A percentile compares a stretch with the other conserved stretches of the same genome.
Evolutionary conservation across 1,284 basidiomycete species (phyloP).

Genomic region (Moniliophthora roreri): DNA sequence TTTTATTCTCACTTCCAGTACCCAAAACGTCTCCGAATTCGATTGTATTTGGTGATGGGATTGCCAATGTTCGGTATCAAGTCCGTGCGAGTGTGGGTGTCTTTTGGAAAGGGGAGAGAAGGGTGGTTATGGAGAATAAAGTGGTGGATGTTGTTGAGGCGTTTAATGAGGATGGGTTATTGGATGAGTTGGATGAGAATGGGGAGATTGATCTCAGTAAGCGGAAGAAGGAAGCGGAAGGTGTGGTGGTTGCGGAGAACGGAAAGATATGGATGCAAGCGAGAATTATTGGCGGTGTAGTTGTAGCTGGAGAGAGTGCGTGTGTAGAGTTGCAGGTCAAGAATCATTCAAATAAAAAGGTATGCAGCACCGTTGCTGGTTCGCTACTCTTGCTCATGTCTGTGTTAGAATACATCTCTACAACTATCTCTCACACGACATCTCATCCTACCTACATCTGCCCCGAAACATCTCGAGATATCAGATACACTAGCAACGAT

Average conservation of each 20-base stretch:
- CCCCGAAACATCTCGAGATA: slow-evolving; percentile 48
- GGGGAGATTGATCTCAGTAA: slow-evolving; percentile 13
- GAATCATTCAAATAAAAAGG: slow-evolving; percentile 78
- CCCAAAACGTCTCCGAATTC: slow-evolving; percentile 66
- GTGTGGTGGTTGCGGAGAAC: slow-evolving; percentile 65
- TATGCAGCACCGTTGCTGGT: slow-evolving; percentile 26
- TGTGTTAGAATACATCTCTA: slow-evolving; percentile 60
- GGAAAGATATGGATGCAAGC: slow-evolving; percentile 78
- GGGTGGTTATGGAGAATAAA: slow-evolving; percentile 59
- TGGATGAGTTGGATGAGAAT: slow-evolving; percentile 32
- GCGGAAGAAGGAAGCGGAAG: slow-evolving; percentile 48
- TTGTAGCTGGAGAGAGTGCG: slow-evolving; percentile 66
- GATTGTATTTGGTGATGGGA: slow-evolving; percentile 63
- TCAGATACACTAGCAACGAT: slow-evolving; percentile 69
- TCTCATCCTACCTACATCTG: slow-evolving; percentile 51
- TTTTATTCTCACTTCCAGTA: slow-evolving; percentile 70
- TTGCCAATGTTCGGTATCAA: slow-evolving; percentile 69
- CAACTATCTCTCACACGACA: slow-evolving; percentile 57
- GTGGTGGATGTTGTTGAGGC: slow-evolving; percentile 66
- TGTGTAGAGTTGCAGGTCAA: slow-evolving; percentile 75
- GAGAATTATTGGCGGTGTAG: slow-evolving; percentile 55
- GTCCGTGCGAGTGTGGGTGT: slow-evolving; percentile 68
- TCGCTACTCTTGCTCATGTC: slow-evolving; percentile 1
- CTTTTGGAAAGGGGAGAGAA: slow-evolving; percentile 68
- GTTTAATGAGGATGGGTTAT: slow-evolving; percentile 30